A percentile compares a stretch with the other conserved stretches of the same genome.
These are phyloP conservation scores for Ceratobasidium sp. DNA, from an alignment of 1,284 basidiomycete species.

Conservation along the genomic window DNA sequence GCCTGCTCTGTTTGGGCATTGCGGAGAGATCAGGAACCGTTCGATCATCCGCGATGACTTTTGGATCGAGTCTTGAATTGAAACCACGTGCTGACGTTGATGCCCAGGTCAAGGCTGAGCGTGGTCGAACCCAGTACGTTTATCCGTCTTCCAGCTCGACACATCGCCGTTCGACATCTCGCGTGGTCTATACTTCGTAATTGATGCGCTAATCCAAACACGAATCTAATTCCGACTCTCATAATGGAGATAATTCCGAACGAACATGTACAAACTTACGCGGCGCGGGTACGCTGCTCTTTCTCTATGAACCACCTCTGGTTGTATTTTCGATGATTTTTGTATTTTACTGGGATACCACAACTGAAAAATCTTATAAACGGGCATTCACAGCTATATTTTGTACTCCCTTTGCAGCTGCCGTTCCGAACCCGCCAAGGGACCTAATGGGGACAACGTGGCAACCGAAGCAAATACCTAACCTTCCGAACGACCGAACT, in stretches of 20 bases:
- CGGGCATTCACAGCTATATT: no score
- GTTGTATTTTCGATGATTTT: background rate
- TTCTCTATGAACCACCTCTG: background rate
- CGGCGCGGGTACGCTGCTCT: background rate
- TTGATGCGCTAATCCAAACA: background rate
- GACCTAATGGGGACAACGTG: background rate
- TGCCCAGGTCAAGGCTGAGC: conserved; percentile 1
- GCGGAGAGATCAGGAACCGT: background rate
- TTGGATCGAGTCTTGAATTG: background rate
- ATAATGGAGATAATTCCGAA: background rate
- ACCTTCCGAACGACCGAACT: no score
- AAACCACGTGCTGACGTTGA: conserved; percentile 4
- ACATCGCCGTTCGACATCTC: conserved; percentile 30
- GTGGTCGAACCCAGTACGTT: conserved; percentile 11
- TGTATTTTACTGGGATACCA: background rate
- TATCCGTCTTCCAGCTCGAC: conserved; percentile 16
- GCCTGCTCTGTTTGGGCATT: background rate
- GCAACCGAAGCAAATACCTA: no score
- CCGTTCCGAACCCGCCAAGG: background rate
- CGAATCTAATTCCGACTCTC: background rate
- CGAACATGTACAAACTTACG: background rate
- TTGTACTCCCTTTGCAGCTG: background rate
- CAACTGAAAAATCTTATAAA: background rate
- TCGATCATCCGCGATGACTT: background rate
- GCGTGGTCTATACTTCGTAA: conserved; percentile 16